phyloP scores from a whole-genome alignment of 495 filamentous ascomycete genomes.

The Parathielavia appendiculata region DNA sequence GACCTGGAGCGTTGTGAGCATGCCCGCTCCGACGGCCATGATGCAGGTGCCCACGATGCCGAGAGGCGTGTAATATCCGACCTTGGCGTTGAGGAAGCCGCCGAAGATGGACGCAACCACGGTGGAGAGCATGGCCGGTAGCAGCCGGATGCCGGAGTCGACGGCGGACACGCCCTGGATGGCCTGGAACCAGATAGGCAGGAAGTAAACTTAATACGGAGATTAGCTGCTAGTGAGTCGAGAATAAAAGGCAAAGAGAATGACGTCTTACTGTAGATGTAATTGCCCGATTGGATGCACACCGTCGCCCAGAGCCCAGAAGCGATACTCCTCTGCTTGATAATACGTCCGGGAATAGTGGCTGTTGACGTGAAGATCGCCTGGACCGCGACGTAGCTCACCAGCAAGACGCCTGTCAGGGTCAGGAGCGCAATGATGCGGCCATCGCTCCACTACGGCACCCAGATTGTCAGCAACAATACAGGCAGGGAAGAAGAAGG shows the following conservation, averaged over 20 bases:
- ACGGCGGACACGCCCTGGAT: constrained; percentile 42
- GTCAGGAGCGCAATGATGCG: constrained; percentile 42
- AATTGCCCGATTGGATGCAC: constrained; percentile 33
- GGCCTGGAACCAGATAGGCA: constrained; percentile 61
- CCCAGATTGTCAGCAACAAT: constrained; percentile 10
- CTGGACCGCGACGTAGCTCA: constrained; percentile 46
- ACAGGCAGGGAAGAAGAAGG: neutral
- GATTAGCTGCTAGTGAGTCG: constrained; percentile 61
- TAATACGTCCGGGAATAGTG: constrained; percentile 61
- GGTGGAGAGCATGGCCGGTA: constrained; percentile 50
- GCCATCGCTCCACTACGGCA: constrained; percentile 41
- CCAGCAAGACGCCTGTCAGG: constrained; percentile 39
- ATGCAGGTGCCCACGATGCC: constrained; percentile 50
- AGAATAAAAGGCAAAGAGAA: constrained; percentile 56
- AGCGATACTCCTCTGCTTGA: constrained; percentile 61
- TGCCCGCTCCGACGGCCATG: constrained; percentile 48
- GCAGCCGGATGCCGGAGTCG: constrained; percentile 47
- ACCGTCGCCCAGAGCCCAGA: constrained; percentile 35
- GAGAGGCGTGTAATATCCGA: constrained; percentile 49
- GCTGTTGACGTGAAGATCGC: constrained; percentile 55
- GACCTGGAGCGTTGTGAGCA: constrained; percentile 46
- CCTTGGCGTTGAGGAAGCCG: constrained; percentile 43
- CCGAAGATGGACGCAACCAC: constrained; percentile 42
- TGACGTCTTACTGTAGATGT: constrained; percentile 45
- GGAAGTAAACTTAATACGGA: constrained; percentile 42